Evolutionary conservation across 257 asterid species (phyloP).

Genomic region (Ocimum tenuiflorum): DNA sequence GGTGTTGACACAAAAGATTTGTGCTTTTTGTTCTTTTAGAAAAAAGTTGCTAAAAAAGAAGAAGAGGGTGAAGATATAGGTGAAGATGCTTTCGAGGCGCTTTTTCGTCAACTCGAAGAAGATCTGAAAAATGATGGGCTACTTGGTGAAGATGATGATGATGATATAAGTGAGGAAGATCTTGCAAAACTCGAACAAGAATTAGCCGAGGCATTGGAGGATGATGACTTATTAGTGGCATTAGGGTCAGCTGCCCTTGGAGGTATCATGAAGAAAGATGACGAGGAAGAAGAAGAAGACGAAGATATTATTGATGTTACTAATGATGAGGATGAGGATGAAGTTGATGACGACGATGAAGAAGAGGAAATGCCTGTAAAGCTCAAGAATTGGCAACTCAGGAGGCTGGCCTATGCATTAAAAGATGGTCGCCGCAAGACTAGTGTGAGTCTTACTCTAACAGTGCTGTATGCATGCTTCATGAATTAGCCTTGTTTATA

Average conservation of each 20-base stretch:
- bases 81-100: conserved; percentile 94
- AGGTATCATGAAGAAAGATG: conserved; percentile 27
- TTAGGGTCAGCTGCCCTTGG: conserved; percentile 32
- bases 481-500: background rate
- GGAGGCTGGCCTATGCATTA: conserved; percentile 75
- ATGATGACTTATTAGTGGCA: conserved; percentile 61
- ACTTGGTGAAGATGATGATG: conserved; percentile 46
- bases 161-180: conserved; percentile 72
- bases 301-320: conserved; percentile 31
- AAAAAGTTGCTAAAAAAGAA: conserved; percentile 23
- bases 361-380: conserved; percentile 46
- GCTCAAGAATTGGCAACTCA: conserved; percentile 80
- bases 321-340: conserved; percentile 27
- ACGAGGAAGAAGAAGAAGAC: conserved; percentile 34
- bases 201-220: conserved; percentile 75
- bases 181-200: conserved; percentile 72
- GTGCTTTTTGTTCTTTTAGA: conserved; percentile 31
- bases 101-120: conserved; percentile 75
- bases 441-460: conserved; percentile 46
- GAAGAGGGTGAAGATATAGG: conserved; percentile 48
- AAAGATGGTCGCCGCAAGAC: conserved; percentile 86
- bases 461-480: background rate
- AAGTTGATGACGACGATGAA: conserved; percentile 31
- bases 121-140: conserved; percentile 72
- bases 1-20: background rate